Percentiles rank a stretch among this genome's conserved stretches.
Evolutionary conservation across 176 grass and related monocot genomes (phyloP).

Genomic region (Secale cereale): DNA sequence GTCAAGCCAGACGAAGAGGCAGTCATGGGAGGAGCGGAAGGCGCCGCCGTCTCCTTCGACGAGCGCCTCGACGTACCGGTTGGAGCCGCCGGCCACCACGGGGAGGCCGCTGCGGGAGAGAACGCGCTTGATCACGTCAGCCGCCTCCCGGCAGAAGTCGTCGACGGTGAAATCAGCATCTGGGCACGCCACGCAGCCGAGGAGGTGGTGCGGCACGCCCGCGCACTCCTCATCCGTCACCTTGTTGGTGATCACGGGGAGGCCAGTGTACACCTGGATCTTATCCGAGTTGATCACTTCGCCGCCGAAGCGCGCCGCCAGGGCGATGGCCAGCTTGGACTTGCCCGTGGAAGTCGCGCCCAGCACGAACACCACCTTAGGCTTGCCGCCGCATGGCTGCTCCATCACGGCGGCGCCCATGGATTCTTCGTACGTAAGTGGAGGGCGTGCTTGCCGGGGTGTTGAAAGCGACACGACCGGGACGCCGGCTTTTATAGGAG

Average conservation of each 20-base stretch:
- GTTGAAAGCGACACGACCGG: not conserved
- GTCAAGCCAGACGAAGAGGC: slow-evolving; percentile 47
- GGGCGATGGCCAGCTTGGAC: slow-evolving; percentile 62
- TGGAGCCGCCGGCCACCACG: slow-evolving; percentile 62
- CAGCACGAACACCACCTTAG: slow-evolving; percentile 64
- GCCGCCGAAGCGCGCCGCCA: slow-evolving; percentile 41
- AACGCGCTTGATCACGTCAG: slow-evolving; percentile 20
- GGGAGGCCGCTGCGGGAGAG: slow-evolving; percentile 32
- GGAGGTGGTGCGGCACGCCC: slow-evolving; percentile 46
- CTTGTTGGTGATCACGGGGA: slow-evolving; percentile 42
- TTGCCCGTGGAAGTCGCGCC: slow-evolving; percentile 74
- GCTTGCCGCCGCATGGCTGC: slow-evolving; percentile 3
- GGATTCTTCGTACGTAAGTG: not conserved
- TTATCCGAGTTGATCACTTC: slow-evolving; percentile 58
- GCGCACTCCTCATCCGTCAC: slow-evolving; percentile 27
- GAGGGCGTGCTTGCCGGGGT: not conserved
- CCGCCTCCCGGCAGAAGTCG: slow-evolving; percentile 49
- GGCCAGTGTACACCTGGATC: slow-evolving; percentile 37
- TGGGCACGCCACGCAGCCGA: not conserved
- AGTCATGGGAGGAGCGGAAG: slow-evolving; percentile 9
- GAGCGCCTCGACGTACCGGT: slow-evolving; percentile 26
- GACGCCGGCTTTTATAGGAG: not conserved
- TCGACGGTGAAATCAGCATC: slow-evolving; percentile 48
- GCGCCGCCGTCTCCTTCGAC: slow-evolving; percentile 17
- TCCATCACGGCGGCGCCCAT: not conserved